A percentile compares a stretch with the other conserved stretches of the same genome.
phyloP scores from a whole-genome alignment of 208 protist species.

The Phytomonas serpens region DNA sequence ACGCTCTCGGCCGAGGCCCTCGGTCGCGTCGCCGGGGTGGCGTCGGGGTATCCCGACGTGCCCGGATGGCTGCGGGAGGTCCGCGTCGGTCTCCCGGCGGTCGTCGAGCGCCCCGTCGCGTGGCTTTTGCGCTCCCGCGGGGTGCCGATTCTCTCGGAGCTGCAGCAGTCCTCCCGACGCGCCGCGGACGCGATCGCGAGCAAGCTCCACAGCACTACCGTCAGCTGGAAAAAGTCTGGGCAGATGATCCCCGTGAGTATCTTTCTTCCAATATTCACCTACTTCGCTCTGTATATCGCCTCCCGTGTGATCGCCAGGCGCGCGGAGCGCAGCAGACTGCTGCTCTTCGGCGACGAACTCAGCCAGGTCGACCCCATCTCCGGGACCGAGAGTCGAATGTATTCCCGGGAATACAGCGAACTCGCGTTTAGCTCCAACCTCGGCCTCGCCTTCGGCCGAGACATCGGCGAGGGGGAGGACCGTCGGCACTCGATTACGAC shows the following conservation, averaged over 20 bases:
- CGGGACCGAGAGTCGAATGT: neutral
- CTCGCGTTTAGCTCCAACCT: neutral
- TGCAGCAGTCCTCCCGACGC: slow-evolving; percentile 19
- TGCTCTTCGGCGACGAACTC: neutral
- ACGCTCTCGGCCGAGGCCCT: neutral
- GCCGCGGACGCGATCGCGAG: neutral
- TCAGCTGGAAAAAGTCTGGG: slow-evolving; percentile 27
- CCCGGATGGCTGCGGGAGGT: slow-evolving; percentile 56
- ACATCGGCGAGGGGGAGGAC: neutral
- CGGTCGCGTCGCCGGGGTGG: slow-evolving; percentile 14
- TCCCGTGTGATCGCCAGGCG: slow-evolving; percentile 8
- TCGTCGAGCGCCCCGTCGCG: slow-evolving; percentile 49
- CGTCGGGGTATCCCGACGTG: slow-evolving; percentile 33
- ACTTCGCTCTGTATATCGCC: slow-evolving; percentile 28
- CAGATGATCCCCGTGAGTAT: slow-evolving; percentile 53
- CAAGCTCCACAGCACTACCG: neutral
- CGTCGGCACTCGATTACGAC: neutral
- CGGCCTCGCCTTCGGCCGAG: neutral
- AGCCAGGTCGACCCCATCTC: neutral
- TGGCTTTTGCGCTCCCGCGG: slow-evolving; percentile 31
- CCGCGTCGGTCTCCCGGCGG: slow-evolving; percentile 40
- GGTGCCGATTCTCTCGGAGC: slow-evolving; percentile 53
- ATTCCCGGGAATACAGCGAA: neutral
- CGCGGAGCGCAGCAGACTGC: neutral
- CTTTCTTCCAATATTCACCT: slow-evolving; percentile 67